Evolutionary conservation across 1,139 yeast species (phyloP).

Genomic region (Lipomyces yarrowii): DNA sequence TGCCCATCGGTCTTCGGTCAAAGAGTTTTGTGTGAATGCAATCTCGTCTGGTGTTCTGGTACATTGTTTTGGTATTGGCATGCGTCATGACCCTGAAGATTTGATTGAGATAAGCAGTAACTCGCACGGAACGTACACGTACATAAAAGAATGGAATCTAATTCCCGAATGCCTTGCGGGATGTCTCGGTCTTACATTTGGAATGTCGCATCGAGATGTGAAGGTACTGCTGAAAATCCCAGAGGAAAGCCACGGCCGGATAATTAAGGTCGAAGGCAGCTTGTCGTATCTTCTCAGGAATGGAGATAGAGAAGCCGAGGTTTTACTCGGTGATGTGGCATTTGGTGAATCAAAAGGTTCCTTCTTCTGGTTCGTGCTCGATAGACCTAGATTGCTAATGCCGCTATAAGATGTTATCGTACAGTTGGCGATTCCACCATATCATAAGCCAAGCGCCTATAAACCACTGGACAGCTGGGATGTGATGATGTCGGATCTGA

Average conservation of each 20-base stretch:
- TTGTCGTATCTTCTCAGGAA: neutral
- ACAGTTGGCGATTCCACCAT: constrained; percentile 18
- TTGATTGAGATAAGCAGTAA: constrained; percentile 6
- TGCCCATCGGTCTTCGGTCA: neutral
- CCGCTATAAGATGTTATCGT: constrained; percentile 13
- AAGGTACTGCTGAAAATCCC: constrained; percentile 18
- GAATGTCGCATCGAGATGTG: constrained; percentile 27
- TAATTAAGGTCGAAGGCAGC: constrained; percentile 17
- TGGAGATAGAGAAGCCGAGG: constrained; percentile 23
- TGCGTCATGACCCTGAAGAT: constrained; percentile 20
- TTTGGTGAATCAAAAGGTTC: constrained; percentile 20
- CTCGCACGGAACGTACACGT: constrained; percentile 23
- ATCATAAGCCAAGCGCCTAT: neutral
- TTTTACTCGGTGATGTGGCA: constrained; percentile 22
- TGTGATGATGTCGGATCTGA: constrained; percentile 14
- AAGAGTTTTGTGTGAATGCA: constrained; percentile 6
- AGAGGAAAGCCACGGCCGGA: constrained; percentile 10
- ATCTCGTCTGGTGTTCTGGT: neutral
- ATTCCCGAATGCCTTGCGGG: constrained; percentile 17
- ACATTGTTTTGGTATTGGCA: constrained; percentile 23
- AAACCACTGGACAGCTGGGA: constrained; percentile 21
- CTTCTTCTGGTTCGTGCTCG: neutral
- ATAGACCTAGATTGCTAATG: neutral
- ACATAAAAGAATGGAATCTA: constrained; percentile 17
- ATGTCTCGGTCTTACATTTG: constrained; percentile 18